Evolutionary conservation across 2,329 filamentous ascomycete genomes (phyloP).

Genomic region (Ophiostoma perfectum): DNA sequence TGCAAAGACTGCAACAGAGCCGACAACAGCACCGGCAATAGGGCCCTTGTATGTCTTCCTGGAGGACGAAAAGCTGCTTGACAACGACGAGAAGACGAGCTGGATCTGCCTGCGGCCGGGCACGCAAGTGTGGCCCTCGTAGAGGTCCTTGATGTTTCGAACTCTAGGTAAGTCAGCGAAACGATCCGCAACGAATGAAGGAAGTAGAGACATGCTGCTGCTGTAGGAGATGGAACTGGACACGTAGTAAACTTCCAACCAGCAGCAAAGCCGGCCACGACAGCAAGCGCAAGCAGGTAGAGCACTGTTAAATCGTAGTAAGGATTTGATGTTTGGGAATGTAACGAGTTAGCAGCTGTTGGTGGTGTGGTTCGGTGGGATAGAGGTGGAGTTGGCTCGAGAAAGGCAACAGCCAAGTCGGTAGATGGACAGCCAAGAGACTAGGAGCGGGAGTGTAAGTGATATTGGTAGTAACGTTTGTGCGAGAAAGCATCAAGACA

Average conservation of each 20-base stretch:
- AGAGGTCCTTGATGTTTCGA: constrained; percentile 33
- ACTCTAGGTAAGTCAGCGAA: constrained; percentile 25
- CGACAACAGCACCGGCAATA: not conserved
- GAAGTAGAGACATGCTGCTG: not conserved
- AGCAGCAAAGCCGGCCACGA: not conserved
- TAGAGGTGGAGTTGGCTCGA: not conserved
- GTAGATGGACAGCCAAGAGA: not conserved
- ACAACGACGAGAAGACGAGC: not conserved
- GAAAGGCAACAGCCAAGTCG: not conserved
- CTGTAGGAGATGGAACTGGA: not conserved
- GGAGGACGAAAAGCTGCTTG: not conserved
- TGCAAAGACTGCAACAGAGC: not conserved
- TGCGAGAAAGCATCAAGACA: not conserved
- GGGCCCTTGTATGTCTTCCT: not conserved
- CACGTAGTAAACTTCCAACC: not conserved
- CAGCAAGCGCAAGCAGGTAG: not conserved
- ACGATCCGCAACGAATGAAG: not conserved
- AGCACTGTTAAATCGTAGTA: not conserved
- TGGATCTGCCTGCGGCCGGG: constrained; percentile 26
- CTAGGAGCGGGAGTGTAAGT: not conserved
- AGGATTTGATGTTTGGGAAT: not conserved
- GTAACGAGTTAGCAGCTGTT: not conserved
- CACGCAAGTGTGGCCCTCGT: constrained; percentile 36
- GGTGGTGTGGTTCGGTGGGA: not conserved
- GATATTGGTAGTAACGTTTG: not conserved